Evolutionary conservation across 2,329 filamentous ascomycete genomes (phyloP).

Genomic region (Claviceps sp.): DNA sequence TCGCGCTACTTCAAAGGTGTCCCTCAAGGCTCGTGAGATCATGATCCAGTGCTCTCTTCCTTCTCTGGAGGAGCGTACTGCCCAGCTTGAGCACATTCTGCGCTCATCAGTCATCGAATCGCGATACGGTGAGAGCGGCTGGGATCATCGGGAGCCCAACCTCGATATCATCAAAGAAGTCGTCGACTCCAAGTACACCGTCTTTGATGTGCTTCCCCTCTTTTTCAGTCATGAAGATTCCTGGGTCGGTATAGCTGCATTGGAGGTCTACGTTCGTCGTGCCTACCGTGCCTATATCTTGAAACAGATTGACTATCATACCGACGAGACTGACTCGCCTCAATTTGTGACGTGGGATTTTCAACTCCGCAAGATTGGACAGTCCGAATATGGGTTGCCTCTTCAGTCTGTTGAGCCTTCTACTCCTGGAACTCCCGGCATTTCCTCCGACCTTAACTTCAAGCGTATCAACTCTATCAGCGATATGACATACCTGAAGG

Average conservation of each 20-base stretch:
- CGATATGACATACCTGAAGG: conserved; percentile 81
- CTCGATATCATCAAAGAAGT: conserved; percentile 91
- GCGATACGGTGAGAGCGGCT: conserved; percentile 92
- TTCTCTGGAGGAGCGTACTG: conserved; percentile 84
- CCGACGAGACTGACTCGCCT: conserved; percentile 53
- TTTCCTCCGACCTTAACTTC: conserved; percentile 40
- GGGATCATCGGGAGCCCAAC: conserved; percentile 89
- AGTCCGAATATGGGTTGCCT: conserved; percentile 77
- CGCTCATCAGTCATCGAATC: conserved; percentile 92
- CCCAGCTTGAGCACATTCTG: conserved; percentile 97
- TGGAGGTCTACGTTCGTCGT: conserved; percentile 92
- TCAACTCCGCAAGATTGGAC: conserved; percentile 79
- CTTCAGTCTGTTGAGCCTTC: conserved; percentile 70
- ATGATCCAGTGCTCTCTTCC: conserved; percentile 95
- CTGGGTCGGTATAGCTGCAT: conserved; percentile 84
- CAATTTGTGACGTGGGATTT: conserved; percentile 94
- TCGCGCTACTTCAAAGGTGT: conserved; percentile 78
- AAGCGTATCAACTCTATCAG: conserved; percentile 89
- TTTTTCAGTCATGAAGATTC: conserved; percentile 93
- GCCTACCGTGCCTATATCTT: conserved; percentile 94
- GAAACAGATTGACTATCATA: conserved; percentile 79
- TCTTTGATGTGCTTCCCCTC: conserved; percentile 86
- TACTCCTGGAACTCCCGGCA: conserved; percentile 62
- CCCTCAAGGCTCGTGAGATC: conserved; percentile 91
- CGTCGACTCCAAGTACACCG: conserved; percentile 95